Percentiles rank a stretch among this genome's conserved stretches.
Conservation (phyloP, 2,329 filamentous ascomycete species). For the Rugonectria rugulosa region DNA sequence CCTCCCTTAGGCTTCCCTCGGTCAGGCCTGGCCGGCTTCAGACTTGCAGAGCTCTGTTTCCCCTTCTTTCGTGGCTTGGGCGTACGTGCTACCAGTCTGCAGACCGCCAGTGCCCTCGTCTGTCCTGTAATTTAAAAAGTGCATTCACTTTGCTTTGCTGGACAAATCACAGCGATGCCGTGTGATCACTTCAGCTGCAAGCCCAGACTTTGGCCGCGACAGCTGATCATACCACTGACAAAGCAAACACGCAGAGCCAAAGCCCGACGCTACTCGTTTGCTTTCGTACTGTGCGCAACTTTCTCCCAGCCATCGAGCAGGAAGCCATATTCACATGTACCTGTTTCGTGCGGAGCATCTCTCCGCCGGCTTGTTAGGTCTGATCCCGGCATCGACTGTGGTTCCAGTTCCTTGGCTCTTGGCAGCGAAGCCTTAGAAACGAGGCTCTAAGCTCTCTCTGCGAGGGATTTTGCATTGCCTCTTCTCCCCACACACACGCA, state of each 20-base stretch:
- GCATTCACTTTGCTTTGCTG: slow-evolving; percentile 8
- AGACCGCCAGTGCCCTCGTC: too few species aligned
- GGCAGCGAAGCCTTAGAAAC: not conserved
- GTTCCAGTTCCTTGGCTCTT: not conserved
- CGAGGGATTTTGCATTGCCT: not conserved
- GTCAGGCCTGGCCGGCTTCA: not conserved
- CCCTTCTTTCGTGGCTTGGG: not conserved
- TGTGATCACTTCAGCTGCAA: slow-evolving; percentile 8
- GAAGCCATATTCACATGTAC: not conserved
- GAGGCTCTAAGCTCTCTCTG: not conserved
- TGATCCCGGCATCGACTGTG: not conserved
- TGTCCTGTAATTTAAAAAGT: not conserved
- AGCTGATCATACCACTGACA: not conserved
- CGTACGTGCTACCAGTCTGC: too few species aligned
- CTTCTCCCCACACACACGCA: not conserved
- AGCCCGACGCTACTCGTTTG: not conserved
- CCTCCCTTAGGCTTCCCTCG: not conserved
- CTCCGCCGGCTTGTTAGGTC: too few species aligned
- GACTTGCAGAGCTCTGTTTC: not conserved
- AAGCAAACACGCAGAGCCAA: not conserved
- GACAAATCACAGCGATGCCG: slow-evolving; percentile 10
- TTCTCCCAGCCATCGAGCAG: not conserved
- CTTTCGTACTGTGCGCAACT: not conserved
- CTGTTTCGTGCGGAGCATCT: too few species aligned
- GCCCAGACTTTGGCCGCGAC: slow-evolving; percentile 3